A percentile compares a stretch with the other conserved stretches of the same genome.
Conservation (phyloP, 192 early-diverging fungal species). For the Geranomyces michiganensis region DNA sequence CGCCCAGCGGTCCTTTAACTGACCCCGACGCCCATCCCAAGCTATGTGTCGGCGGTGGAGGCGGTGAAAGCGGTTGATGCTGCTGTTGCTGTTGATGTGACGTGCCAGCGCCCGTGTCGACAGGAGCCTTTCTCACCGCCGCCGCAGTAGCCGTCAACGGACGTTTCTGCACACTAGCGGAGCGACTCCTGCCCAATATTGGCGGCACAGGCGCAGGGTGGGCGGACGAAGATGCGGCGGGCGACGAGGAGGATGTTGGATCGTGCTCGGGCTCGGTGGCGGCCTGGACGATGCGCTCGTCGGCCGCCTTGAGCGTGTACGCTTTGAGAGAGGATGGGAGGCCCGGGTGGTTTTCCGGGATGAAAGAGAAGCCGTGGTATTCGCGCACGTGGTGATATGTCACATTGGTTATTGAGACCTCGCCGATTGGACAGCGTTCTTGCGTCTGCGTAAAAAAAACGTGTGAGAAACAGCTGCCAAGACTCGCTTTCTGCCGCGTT, state of each 20-base stretch:
- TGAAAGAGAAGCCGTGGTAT: conserved; percentile 47
- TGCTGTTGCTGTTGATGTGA: not conserved
- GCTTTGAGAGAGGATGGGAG: conserved; percentile 10
- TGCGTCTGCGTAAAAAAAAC: conserved; percentile 29
- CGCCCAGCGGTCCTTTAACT: not conserved
- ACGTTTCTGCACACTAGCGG: conserved; percentile 1
- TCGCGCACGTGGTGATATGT: conserved; percentile 39
- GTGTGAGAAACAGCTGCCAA: not conserved
- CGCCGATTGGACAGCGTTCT: conserved; percentile 43
- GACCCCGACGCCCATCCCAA: not conserved
- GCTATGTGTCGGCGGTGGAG: too few relatives aligned
- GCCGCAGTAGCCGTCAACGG: not conserved
- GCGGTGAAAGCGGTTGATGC: too few relatives aligned
- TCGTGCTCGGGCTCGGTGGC: conserved; percentile 11
- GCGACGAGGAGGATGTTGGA: not conserved
- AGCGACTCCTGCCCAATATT: not conserved
- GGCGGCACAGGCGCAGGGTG: too few relatives aligned
- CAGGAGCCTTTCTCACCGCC: not conserved
- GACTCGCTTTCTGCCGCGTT: too few relatives aligned
- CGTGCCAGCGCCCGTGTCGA: not conserved
- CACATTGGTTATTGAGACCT: conserved; percentile 42
- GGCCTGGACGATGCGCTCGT: conserved; percentile 32
- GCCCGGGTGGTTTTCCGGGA: conserved; percentile 5
- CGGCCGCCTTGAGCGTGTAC: conserved; percentile 28
- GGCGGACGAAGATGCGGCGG: not conserved